A percentile compares a stretch with the other conserved stretches of the same genome.
These are phyloP conservation scores for Ceratobasidium sp. DNA, from an alignment of 1,284 basidiomycete genomes.

Conservation along the genomic window DNA sequence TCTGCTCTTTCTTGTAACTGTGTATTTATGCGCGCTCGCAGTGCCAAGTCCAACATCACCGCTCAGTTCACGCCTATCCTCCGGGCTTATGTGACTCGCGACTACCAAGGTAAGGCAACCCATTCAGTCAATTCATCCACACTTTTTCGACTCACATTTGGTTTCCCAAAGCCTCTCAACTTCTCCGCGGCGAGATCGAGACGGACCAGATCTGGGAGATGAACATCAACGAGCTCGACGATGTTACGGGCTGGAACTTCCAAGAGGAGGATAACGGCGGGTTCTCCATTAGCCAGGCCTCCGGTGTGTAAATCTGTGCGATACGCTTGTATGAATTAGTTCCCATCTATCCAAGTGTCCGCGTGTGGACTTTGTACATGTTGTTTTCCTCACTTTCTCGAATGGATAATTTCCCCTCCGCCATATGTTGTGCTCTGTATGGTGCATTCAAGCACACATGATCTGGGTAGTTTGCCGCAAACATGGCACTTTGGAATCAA, in stretches of 20 bases:
- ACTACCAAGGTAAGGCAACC: conserved; percentile 11
- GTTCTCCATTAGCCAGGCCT: neutral
- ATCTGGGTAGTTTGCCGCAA: too few relatives aligned
- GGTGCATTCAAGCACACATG: too few relatives aligned
- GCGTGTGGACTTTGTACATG: too few relatives aligned
- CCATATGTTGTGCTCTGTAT: too few relatives aligned
- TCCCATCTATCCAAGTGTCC: neutral
- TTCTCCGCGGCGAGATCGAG: conserved; percentile 34
- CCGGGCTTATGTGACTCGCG: conserved; percentile 32
- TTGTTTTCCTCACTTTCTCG: too few relatives aligned
- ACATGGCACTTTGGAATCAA: too few relatives aligned
- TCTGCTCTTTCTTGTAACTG: neutral
- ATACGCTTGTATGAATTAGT: neutral
- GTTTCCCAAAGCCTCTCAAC: neutral
- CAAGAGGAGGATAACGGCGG: conserved; percentile 19
- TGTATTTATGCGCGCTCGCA: neutral
- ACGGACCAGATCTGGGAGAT: too few relatives aligned
- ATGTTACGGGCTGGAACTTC: too few relatives aligned
- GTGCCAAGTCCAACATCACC: conserved; percentile 39
- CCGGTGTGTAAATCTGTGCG: neutral
- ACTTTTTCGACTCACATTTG: neutral
- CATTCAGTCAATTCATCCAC: neutral
- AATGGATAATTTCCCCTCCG: too few relatives aligned
- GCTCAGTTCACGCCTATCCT: conserved; percentile 36
- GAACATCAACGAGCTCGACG: too few relatives aligned